Evolutionary conservation across 176 grass and related monocot species (phyloP), one percentile per base, ranked within the genome.

Genomic region (Cenchrus americanus): DNA sequence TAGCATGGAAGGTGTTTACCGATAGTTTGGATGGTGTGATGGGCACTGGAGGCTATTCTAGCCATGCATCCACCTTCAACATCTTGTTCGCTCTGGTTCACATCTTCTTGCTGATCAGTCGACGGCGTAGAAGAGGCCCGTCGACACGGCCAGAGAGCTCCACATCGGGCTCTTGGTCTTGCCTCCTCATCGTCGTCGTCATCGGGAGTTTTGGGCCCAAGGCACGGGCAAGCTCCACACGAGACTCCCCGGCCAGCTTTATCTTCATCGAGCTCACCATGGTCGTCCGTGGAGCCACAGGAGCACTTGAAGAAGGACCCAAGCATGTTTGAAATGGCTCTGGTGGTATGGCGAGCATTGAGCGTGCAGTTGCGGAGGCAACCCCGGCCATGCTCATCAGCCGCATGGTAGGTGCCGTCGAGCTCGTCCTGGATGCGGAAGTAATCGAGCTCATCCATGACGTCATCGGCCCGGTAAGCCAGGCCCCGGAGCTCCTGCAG

Each of bases 1-100:
- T 6, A 42, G 71, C 48, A 18, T 26, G 59, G 15, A 19, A 84
- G 30, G 21, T 18, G 60, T 75, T 75, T 84, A 78, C 83, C 52
- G 7, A 37, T 6, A 4, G 3, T 27, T 10, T 34, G 2, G 34
- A 27, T 8, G 1, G 40, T 47, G 52, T 5, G 10, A 23, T 14
- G 1, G 11, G 13, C 51, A 19, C 1, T 7, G 19, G 52, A 46
- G 2, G 34, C 2, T 0, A 66, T 21, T 14, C 41, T 26, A 6
- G 0, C 5, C 21, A 84, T 22, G 50, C 27, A 37, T 0, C 74
- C 54, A 6, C 23, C 15, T 0, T 40, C 10, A 7, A 3, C 34
- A 1, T 37, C 34, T 37, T 37, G 34, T 1, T 37, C 34, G n/a
- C n/a, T n/a, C 34, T 37, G 34, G 34, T 37, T 37, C 34, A 37